Percentiles rank a stretch among this genome's conserved stretches.
These are phyloP conservation scores for Gastroboletus turbinatus DNA, from an alignment of 1,284 basidiomycete genomes.

Conservation along the genomic window DNA sequence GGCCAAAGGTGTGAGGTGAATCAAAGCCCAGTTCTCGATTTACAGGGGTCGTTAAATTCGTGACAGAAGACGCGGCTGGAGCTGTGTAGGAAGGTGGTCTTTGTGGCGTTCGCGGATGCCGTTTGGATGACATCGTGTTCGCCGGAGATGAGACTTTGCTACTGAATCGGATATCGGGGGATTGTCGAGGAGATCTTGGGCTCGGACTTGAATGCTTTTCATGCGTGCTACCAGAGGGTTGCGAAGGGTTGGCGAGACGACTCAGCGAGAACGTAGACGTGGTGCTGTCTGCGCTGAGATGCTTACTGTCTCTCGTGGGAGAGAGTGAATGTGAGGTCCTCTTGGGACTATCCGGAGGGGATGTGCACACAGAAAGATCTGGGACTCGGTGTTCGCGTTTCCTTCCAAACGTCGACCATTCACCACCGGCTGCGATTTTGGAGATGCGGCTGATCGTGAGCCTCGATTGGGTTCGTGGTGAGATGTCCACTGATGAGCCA, in stretches of 20 bases:
- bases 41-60: constrained; percentile 26
- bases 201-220: constrained; percentile 15
- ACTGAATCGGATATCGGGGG: constrained; percentile 13
- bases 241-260: constrained; percentile 18
- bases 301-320: constrained; percentile 9
- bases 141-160: constrained; percentile 30
- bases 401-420: constrained; percentile 48
- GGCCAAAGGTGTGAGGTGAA: constrained; percentile 42
- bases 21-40: constrained; percentile 22
- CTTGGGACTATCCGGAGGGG: constrained; percentile 12
- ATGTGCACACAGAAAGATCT: constrained; percentile 16
- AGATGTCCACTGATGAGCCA: constrained; percentile 8
- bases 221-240: constrained; percentile 1
- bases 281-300: constrained; percentile 15
- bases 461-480: constrained; percentile 12
- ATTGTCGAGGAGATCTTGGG: constrained; percentile 19
- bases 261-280: constrained; percentile 24
- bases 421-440: constrained; percentile 29
- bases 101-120: constrained; percentile 29
- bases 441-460: constrained; percentile 27
- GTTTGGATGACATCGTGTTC: constrained; percentile 29
- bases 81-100: constrained; percentile 22
- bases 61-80: constrained; percentile 13
- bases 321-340: constrained; percentile 19
- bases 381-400: constrained; percentile 22